phyloP scores from a whole-genome alignment of 371 early-diverging fungal genomes.

The Mucor plumbeus region DNA sequence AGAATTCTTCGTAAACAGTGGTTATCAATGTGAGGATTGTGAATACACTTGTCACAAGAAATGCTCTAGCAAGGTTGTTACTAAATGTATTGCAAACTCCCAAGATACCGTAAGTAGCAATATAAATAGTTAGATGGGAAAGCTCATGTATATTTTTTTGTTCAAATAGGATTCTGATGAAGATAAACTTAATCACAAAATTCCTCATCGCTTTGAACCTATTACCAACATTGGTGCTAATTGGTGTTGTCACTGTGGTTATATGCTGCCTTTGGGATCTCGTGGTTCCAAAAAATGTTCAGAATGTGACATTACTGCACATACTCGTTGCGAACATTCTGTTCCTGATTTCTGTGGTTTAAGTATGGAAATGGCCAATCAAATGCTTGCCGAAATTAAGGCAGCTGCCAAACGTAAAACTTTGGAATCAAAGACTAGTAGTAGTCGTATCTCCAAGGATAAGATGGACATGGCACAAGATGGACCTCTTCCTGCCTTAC shows the following conservation, averaged over 20 bases:
- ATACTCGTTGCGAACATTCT: conserved; percentile 81
- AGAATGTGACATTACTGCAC: conserved; percentile 84
- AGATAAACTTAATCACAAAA: conserved; percentile 82
- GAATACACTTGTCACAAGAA: conserved; percentile 41
- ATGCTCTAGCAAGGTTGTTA: conserved; percentile 33
- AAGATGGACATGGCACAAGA: conserved; percentile 20
- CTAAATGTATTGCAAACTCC: conserved; percentile 30
- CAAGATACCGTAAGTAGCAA: conserved; percentile 48
- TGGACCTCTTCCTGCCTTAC: conserved; percentile 20
- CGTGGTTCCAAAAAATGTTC: conserved; percentile 69
- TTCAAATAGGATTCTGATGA: conserved; percentile 53
- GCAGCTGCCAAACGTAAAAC: conserved; percentile 58
- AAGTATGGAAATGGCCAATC: conserved; percentile 80
- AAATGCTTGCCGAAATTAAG: conserved; percentile 79
- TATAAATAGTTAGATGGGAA: not conserved
- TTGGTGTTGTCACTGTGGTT: conserved; percentile 99
- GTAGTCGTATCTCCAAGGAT: conserved; percentile 27
- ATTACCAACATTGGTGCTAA: conserved; percentile 78
- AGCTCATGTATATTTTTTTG: not conserved
- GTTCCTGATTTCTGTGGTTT: conserved; percentile 96
- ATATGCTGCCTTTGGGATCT: conserved; percentile 86
- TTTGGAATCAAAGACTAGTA: conserved; percentile 19
- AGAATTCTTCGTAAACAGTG: conserved; percentile 87
- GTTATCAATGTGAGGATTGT: conserved; percentile 85
- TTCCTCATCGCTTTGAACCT: conserved; percentile 91